These are phyloP conservation scores for Chrysoporthe austroafricana DNA, from an alignment of 2,329 filamentous ascomycete species.

Conservation along the genomic window DNA sequence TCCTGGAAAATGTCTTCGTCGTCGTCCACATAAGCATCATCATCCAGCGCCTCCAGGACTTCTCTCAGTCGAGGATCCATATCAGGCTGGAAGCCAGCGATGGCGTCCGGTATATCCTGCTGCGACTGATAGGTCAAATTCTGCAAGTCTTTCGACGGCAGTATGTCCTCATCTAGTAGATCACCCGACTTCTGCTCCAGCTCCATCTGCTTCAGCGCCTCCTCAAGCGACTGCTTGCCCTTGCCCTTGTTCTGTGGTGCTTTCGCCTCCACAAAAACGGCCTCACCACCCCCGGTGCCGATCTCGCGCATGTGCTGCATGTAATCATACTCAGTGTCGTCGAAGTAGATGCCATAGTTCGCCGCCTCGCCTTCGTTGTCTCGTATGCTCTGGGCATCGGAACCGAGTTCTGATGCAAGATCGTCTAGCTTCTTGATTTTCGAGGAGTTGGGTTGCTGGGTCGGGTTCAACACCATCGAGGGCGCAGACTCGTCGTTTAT, in stretches of 20 bases:
- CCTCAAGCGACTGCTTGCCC: slow-evolving; percentile 77
- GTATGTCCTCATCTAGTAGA: slow-evolving; percentile 72
- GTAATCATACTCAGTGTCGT: slow-evolving; percentile 96
- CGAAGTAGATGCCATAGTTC: slow-evolving; percentile 89
- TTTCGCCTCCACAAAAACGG: slow-evolving; percentile 81
- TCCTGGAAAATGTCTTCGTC: slow-evolving; percentile 82
- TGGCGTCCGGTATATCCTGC: slow-evolving; percentile 87
- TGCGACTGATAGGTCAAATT: slow-evolving; percentile 83
- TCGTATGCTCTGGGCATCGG: slow-evolving; percentile 67
- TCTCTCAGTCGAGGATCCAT: slow-evolving; percentile 95
- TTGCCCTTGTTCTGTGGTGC: slow-evolving; percentile 67
- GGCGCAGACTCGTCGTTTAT: slow-evolving; percentile 91
- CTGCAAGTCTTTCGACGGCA: slow-evolving; percentile 79
- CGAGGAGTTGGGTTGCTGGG: slow-evolving; percentile 50
- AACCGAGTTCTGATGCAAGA: slow-evolving; percentile 74
- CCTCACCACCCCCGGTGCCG: slow-evolving; percentile 71
- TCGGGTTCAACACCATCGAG: slow-evolving; percentile 85
- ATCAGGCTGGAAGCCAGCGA: slow-evolving; percentile 93
- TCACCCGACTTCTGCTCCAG: slow-evolving; percentile 58
- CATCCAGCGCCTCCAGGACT: slow-evolving; percentile 89
- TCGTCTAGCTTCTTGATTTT: slow-evolving; percentile 73
- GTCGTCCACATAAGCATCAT: slow-evolving; percentile 89
- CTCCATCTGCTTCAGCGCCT: slow-evolving; percentile 71
- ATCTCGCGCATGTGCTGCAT: slow-evolving; percentile 98
- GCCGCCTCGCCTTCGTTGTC: slow-evolving; percentile 96